These are phyloP conservation scores for Sicyos baderoa DNA, from an alignment of 306 rosid species.

Conservation along the genomic window DNA sequence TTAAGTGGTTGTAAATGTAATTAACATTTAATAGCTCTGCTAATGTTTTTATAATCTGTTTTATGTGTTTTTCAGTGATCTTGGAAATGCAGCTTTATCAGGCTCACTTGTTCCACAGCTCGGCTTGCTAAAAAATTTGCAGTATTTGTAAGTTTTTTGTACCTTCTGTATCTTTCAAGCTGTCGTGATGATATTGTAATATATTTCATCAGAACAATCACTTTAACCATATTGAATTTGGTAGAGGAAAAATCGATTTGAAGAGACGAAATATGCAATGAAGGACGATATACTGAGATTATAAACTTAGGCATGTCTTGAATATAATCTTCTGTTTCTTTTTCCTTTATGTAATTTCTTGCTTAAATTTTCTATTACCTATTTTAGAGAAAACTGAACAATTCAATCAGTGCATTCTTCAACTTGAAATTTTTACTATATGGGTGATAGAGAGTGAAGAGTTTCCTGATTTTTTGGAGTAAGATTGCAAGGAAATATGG, in stretches of 20 bases:
- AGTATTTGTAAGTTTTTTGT: slow-evolving; percentile 66
- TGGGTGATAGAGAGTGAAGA: no score
- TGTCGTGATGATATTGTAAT: neutral
- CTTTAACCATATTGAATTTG: neutral
- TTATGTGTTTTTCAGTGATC: slow-evolving; percentile 50
- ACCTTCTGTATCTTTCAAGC: neutral
- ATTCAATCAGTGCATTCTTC: no score
- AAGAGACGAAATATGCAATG: neutral
- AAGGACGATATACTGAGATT: neutral
- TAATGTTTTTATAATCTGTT: slow-evolving; percentile 18
- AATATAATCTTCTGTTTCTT: neutral
- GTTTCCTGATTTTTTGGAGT: no score
- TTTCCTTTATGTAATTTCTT: neutral
- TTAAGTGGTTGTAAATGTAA: neutral
- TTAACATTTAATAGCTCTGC: slow-evolving; percentile 12
- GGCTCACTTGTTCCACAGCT: slow-evolving; percentile 94
- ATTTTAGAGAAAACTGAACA: neutral
- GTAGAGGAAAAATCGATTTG: neutral
- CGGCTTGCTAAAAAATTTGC: slow-evolving; percentile 92
- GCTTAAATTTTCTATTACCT: neutral
- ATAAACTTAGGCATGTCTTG: slow-evolving; percentile 7
- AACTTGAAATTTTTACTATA: no score
- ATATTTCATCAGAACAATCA: neutral
- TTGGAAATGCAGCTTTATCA: slow-evolving; percentile 94
- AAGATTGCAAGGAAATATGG: no score